Evolutionary conservation across 2,329 filamentous ascomycete species (phyloP).

Genomic region (Verticillium nonalfalfae): DNA sequence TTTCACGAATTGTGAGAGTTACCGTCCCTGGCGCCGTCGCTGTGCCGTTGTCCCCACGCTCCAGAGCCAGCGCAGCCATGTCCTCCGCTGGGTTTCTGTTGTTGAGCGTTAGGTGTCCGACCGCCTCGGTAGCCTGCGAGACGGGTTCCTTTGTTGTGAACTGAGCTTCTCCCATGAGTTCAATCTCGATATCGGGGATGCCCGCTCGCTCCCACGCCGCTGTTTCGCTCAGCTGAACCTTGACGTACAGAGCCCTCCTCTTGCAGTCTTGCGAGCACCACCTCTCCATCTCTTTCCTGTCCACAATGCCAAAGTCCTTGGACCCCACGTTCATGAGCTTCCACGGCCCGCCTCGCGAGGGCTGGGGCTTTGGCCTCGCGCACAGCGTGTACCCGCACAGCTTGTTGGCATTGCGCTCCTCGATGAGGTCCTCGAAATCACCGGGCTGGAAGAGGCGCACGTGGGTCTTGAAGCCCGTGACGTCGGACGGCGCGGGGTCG

Average conservation of each 20-base stretch:
- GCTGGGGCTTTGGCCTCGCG: conserved; percentile 51
- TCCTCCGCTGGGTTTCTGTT: conserved; percentile 31
- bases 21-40: conserved; percentile 23
- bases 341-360: conserved; percentile 55
- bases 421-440: conserved; percentile 84
- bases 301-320: conserved; percentile 60
- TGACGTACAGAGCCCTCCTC: conserved; percentile 73
- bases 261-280: conserved; percentile 85
- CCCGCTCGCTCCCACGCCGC: conserved; percentile 77
- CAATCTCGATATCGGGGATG: conserved; percentile 48
- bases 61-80: conserved; percentile 39
- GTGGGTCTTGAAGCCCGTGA: conserved; percentile 55
- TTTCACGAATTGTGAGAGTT: conserved; percentile 46
- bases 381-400: conserved; percentile 84
- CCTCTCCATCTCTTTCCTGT: conserved; percentile 66
- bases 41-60: conserved; percentile 32
- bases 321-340: conserved; percentile 52
- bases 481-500: conserved; percentile 51
- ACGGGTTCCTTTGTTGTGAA: conserved; percentile 23
- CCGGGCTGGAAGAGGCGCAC: conserved; percentile 73
- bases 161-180: conserved; percentile 62
- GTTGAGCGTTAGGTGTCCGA: conserved; percentile 14
- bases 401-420: conserved; percentile 79
- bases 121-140: not conserved
- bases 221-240: conserved; percentile 79